Evolutionary conservation across 768 basidiomycete species (phyloP).

Genomic region (Pulveroboletus sp.): DNA sequence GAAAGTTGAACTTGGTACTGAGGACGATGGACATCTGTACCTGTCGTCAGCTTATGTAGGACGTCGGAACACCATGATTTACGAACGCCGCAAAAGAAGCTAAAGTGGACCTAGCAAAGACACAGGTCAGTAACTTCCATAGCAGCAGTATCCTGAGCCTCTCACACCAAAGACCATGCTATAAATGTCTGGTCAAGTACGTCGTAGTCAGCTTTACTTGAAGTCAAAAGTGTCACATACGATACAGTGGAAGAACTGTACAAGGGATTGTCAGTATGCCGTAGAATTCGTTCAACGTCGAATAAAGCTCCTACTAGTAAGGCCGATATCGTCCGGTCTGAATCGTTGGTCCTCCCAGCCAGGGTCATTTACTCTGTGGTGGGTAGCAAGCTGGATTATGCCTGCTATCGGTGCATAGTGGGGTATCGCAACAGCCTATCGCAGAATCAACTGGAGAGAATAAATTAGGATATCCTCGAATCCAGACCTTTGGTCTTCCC

Average conservation of each 20-base stretch:
- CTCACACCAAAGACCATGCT: conserved; percentile 57
- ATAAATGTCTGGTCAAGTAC: conserved; percentile 49
- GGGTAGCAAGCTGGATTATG: conserved; percentile 54
- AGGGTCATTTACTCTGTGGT: conserved; percentile 45
- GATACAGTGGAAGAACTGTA: conserved; percentile 58
- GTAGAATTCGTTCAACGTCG: neutral
- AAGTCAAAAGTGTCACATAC: conserved; percentile 33
- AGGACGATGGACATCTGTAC: conserved; percentile 49
- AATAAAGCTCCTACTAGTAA: conserved; percentile 43
- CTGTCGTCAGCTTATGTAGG: conserved; percentile 4
- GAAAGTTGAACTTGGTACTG: conserved; percentile 39
- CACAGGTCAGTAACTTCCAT: conserved; percentile 11
- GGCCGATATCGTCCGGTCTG: conserved; percentile 55
- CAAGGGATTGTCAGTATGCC: neutral
- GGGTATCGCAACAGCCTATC: conserved; percentile 55
- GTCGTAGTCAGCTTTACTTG: neutral
- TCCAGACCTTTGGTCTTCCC: conserved; percentile 62
- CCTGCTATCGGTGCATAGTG: conserved; percentile 59
- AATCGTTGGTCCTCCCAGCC: conserved; percentile 47
- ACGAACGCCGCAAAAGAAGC: conserved; percentile 52
- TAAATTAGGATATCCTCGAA: neutral
- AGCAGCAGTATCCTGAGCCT: neutral
- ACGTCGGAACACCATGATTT: neutral
- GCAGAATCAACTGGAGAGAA: neutral
- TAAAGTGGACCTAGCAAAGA: conserved; percentile 49